Evolutionary conservation across 2,329 filamentous ascomycete species (phyloP), one percentile per base, ranked within the genome.

Genomic region (Cercospora berteroae): DNA sequence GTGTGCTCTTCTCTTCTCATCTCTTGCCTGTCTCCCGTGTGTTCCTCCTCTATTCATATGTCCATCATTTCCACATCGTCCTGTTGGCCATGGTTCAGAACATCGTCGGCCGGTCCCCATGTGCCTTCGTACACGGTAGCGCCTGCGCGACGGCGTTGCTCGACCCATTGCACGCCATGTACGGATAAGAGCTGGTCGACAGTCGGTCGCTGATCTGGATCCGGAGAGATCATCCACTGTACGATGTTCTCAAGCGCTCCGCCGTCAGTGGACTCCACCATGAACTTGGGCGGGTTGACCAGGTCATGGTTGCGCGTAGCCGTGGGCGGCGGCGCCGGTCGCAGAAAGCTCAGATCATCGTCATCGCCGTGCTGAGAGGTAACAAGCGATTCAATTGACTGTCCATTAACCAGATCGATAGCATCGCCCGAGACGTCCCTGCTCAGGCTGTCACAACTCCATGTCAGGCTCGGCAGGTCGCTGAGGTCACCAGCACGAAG

Each of bases 51-150:
- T 48, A 18, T 61, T 75, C 70, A 79, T 63, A 79, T 77, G 70
- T 90, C 88, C 79, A 88, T 86, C 85, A 89, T 89, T 77, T 89
- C 87, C 56, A 85, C 83, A 77, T 80, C 79, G 52, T 80, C 74
- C 31, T 69, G 67, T 36, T 67, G 64, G 7, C 85, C 83, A 72
- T 84, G 83, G 25, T 81, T 81, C 64, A 88, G 81, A 20, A 88
- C 82, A 69, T 89, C 86, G 70, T 89, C 89, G 25, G 86, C 86
- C 33, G 94, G 94, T 4, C 95, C 95, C 91, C 94, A 99, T 77
- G 92, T 95, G 70, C 95, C 95, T 81, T 99, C 95, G 74, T 91
- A 99, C 63, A 99, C 89, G 0, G 93, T 97, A n/a, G 95, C 95
- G 55, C 93, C 92, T 10, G 93, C 92, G 64, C 90, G 89, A 64